Conservation (phyloP, 768 basidiomycete species). For the Tricholoma sp. region DNA sequence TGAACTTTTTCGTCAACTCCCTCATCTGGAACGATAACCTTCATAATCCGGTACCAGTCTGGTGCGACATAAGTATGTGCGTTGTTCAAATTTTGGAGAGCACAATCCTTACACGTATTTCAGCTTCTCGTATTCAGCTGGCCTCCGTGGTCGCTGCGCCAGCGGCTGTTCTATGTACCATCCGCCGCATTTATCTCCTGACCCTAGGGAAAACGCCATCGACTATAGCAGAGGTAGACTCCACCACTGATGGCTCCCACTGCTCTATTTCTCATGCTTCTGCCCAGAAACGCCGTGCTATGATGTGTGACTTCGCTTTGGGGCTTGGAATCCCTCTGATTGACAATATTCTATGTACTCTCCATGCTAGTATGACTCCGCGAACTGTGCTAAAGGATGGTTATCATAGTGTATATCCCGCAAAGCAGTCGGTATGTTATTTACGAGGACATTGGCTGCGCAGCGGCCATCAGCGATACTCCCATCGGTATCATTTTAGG, state of each 20-base stretch:
- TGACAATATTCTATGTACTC: background rate
- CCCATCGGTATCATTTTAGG: background rate
- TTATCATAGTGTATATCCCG: conserved; percentile 1
- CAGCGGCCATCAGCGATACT: background rate
- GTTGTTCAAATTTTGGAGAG: background rate
- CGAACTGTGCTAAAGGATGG: background rate
- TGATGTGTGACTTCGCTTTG: conserved; percentile 1
- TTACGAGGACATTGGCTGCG: conserved; percentile 1
- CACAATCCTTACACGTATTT: background rate
- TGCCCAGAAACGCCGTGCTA: conserved; percentile 2
- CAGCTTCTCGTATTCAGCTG: background rate
- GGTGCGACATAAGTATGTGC: conserved; percentile 26
- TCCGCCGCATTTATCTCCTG: background rate
- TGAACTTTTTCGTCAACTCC: conserved; percentile 41
- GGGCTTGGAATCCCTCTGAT: conserved; percentile 2
- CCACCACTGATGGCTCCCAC: background rate
- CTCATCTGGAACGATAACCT: conserved; percentile 45
- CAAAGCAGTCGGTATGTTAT: background rate
- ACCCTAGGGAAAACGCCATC: background rate
- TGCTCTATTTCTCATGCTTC: background rate
- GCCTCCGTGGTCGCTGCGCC: background rate
- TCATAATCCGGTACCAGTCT: conserved; percentile 26
- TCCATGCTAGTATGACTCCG: background rate
- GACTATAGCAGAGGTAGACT: background rate
- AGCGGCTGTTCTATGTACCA: background rate